Base-by-base conservation (phyloP, 106 monocot genomes). In the Dendrobium catenatum region DNA sequence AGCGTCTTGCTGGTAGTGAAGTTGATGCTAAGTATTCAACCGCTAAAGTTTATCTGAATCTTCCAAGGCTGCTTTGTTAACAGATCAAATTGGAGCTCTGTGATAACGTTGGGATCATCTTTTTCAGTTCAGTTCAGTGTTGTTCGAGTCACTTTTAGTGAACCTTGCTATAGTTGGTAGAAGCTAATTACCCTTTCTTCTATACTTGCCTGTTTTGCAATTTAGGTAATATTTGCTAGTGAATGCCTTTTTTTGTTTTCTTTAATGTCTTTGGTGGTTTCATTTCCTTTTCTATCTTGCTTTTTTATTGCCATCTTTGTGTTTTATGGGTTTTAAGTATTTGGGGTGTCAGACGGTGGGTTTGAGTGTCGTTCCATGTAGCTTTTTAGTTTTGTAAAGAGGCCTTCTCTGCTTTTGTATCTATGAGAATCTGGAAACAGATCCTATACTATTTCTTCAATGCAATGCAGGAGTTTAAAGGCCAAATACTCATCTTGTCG, bases 191-290 rank as follows among this genome's bases (percentile, higher is more conserved):
- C 74, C 20, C 43, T 26, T 70, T 44, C 76, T 76, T 49, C 22
- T 22, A 76, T 76, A 76, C 76, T 76, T 76, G 40, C 61, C 42
- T 19, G n/a, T 47, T 76, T 51, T 76, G 76, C 76, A 26, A 11
- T 49, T 22, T 76, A 49, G 26, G 42, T 43, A 43, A 20, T 43
- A 74, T 74, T 42, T 74, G 16, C n/a, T 20, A 43, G 43, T 74
- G 16, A 4, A 42, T 15, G n/a, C 0, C n/a, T 20, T 44, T 74
- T 74, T 8, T n/a, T 74, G 31, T 37, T 70, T 70, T 24, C n/a
- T 26, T 66, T 66, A 66, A 26, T 22, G 64, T 66, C 10, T 66
- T 26, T 22, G 64, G 24, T 26, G 64, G 64, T 66, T 66, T 66
- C 22, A 11, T 70, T 70, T 70, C 31, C 31, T 33, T 70, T 15